A percentile compares a stretch with the other conserved stretches of the same genome.
Evolutionary conservation across 148 eudicot species (phyloP).

Genomic region (Bassia scoparia): DNA sequence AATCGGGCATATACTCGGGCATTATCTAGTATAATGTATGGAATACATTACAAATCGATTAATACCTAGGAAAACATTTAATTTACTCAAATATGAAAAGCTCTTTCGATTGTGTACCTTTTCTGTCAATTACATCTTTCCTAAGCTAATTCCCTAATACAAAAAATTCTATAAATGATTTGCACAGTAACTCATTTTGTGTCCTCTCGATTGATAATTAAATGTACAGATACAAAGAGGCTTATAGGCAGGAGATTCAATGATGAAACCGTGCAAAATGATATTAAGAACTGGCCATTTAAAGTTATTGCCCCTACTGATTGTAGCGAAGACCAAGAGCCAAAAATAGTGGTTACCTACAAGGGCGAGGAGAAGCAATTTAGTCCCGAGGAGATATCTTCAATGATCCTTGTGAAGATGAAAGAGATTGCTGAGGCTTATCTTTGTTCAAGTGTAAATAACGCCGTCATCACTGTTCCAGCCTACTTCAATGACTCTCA

Average conservation of each 20-base stretch:
- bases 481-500: neutral
- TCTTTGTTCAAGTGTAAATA: neutral
- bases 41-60: too few species aligned
- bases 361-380: neutral
- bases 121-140: too few species aligned
- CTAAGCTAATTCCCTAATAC: too few species aligned
- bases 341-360: neutral
- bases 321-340: neutral
- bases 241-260: neutral
- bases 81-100: too few species aligned
- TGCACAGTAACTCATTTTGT: too few species aligned
- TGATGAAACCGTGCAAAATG: neutral
- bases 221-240: neutral
- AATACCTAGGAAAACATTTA: too few species aligned
- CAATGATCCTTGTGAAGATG: neutral
- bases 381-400: constrained; percentile 1
- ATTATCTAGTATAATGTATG: too few species aligned
- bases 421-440: constrained; percentile 3
- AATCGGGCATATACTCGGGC: too few species aligned
- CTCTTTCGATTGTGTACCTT: too few species aligned
- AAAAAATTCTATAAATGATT: too few species aligned
- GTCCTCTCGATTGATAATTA: too few species aligned
- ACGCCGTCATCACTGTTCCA: neutral
- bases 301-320: neutral
- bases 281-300: neutral